Base-by-base conservation (phyloP, 2,329 filamentous ascomycete genomes). In the Camptophora hylomeconis region DNA sequence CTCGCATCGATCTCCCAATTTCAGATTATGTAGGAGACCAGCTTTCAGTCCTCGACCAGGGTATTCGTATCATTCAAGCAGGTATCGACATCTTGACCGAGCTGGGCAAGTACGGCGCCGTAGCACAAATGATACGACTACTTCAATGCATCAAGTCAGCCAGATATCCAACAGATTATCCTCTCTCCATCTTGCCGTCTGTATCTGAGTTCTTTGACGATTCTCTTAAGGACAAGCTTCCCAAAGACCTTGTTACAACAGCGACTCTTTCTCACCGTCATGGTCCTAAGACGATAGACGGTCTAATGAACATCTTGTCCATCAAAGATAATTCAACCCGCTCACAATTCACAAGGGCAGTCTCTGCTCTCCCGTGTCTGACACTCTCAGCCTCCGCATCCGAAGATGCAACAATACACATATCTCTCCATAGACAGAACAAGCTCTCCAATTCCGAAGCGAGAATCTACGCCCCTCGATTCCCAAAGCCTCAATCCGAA, bases 21-120 rank as follows among this genome's bases (percentile, higher is more conserved):
- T 78, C 81, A 1, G 89, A 98, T 65, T 98, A 98, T 49, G 84
- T 98, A 3, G 89, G 89, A 45, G 89, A 98, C 54, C 81, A 92
- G 56, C 77, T 67, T 32, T 72, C 66, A 30, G 89, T 98, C 3
- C 67, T 98, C 1, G 89, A 98, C 52, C 89, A 98, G 52, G 81
- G 83, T 5, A 89, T 98, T 35, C 89, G 89, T 70, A 89, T 98
- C 51, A 76, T 94, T 18, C 89, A 98, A 54, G 92, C 89, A 1
- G 80, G 78, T 5, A 87, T 98, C 45, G 92, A 98, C 50, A 79
- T 94, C 7, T 68, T 95, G 34, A 81, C 87, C 1, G 92, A 98
- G 53, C 57, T 93, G n/a, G 36, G 40, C 31, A 81, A 82, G 7
- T 75, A 80, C 48, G 78, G 77, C 12, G 84, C 78, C 33, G 83